These are phyloP conservation scores for Ceratobasidium sp. DNA, from an alignment of 1,284 basidiomycete species.

Conservation along the genomic window DNA sequence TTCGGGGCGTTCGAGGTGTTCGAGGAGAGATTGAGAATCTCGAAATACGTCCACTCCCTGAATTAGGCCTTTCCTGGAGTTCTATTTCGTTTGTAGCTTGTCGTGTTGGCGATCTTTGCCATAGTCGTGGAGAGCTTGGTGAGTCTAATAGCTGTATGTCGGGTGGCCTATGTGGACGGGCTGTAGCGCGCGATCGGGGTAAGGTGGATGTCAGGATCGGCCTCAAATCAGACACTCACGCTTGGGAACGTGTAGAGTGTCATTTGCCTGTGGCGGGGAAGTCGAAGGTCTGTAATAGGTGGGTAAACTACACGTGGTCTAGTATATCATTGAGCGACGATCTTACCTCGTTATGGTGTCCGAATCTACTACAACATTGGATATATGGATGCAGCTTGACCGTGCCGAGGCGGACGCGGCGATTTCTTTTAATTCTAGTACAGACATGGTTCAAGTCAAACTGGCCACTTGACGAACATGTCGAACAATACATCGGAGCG, in stretches of 20 bases:
- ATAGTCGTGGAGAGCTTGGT: background rate
- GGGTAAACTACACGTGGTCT: background rate
- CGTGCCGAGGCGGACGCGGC: background rate
- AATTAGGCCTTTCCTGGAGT: conserved; percentile 1
- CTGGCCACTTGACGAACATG: background rate
- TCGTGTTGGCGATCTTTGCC: conserved; percentile 27
- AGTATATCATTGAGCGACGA: background rate
- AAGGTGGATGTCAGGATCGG: background rate
- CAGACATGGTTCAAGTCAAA: background rate
- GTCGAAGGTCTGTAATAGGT: background rate
- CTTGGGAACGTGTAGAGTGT: conserved; percentile 17
- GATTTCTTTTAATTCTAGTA: background rate
- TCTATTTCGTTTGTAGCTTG: conserved; percentile 13
- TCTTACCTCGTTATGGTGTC: background rate
- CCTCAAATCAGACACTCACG: background rate
- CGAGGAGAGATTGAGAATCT: conserved; percentile 14
- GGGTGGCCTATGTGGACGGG: background rate
- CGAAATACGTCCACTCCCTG: background rate
- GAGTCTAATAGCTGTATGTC: conserved; percentile 12
- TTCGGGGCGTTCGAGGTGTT: no score
- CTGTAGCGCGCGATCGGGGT: background rate
- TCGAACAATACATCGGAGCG: background rate
- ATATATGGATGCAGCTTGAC: background rate
- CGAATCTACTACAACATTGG: background rate
- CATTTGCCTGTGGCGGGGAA: conserved; percentile 6